Conservation (phyloP, 2,329 filamentous ascomycete genomes). For the Colletotrichum cereale region DNA sequence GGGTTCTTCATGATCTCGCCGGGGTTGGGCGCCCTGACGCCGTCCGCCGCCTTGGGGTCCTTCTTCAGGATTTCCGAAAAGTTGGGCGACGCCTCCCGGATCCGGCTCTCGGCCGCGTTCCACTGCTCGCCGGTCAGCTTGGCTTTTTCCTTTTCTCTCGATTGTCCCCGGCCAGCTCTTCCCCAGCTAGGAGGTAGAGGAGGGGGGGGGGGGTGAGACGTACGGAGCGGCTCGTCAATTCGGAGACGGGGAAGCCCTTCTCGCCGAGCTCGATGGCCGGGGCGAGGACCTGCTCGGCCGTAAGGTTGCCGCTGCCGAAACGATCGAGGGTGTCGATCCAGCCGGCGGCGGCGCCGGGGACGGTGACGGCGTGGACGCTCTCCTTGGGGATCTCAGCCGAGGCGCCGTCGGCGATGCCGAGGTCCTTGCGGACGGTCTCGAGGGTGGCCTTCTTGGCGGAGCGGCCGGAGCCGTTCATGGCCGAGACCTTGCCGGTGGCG, state of each 20-base stretch:
- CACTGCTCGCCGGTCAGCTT: slow-evolving; percentile 69
- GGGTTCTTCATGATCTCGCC: slow-evolving; percentile 94
- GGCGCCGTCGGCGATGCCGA: slow-evolving; percentile 73
- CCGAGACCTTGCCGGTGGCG: slow-evolving; percentile 82
- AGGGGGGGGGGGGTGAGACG: slow-evolving; percentile 50
- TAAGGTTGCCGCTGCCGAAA: slow-evolving; percentile 90
- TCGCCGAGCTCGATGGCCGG: slow-evolving; percentile 91
- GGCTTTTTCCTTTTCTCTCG: no score
- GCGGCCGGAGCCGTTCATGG: slow-evolving; percentile 94
- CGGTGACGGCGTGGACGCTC: slow-evolving; percentile 85
- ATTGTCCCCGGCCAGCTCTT: no score
- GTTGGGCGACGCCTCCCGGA: slow-evolving; percentile 85
- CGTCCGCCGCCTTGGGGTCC: slow-evolving; percentile 75
- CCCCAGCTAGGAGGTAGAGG: no score
- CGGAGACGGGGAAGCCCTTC: slow-evolving; percentile 89
- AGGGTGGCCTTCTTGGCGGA: slow-evolving; percentile 77
- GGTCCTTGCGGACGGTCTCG: slow-evolving; percentile 75
- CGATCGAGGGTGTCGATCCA: slow-evolving; percentile 91
- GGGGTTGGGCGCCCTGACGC: slow-evolving; percentile 78
- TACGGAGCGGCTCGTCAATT: slow-evolving; percentile 78
- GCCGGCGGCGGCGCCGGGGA: slow-evolving; percentile 90
- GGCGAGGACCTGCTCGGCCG: slow-evolving; percentile 79
- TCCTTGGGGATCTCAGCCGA: slow-evolving; percentile 75
- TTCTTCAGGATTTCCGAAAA: slow-evolving; percentile 88
- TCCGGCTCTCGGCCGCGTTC: slow-evolving; percentile 70